phyloP scores from a whole-genome alignment of 2,329 filamentous ascomycete species.

The Cordyceps cateniannulata region DNA sequence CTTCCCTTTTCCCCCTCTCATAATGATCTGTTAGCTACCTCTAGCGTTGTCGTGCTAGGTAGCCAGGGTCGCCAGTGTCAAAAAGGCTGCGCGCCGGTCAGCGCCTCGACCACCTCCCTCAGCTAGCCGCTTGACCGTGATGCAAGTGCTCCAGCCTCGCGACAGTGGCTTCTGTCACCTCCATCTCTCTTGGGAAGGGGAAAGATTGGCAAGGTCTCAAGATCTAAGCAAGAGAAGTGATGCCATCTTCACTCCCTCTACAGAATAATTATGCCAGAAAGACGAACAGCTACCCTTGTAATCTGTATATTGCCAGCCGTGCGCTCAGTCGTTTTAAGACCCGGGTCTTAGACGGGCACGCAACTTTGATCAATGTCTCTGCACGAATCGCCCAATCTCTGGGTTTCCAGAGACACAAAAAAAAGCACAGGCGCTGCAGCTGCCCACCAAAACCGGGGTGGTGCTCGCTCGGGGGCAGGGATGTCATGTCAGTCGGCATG shows the following conservation, averaged over 20 bases:
- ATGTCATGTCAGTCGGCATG: neutral
- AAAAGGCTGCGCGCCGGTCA: neutral
- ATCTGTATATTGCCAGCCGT: neutral
- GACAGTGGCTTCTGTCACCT: too few species aligned
- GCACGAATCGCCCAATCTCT: neutral
- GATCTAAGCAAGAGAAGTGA: too few species aligned
- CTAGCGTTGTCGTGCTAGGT: neutral
- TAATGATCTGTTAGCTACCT: neutral
- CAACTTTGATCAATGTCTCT: neutral
- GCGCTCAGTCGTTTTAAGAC: constrained; percentile 6
- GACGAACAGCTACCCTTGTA: neutral
- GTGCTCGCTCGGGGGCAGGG: neutral
- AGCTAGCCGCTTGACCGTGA: neutral
- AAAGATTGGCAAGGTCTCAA: too few species aligned
- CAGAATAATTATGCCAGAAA: neutral
- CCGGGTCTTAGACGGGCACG: neutral
- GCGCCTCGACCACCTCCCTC: neutral
- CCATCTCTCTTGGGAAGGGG: too few species aligned
- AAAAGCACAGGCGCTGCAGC: neutral
- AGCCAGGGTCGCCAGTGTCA: neutral
- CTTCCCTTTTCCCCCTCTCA: neutral
- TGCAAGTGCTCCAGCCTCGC: neutral
- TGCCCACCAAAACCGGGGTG: neutral
- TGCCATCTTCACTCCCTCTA: too few species aligned
- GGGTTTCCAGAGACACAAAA: neutral